Conservation (phyloP, 2,329 filamentous ascomycete species). For the Aurifilum marmelostoma region DNA sequence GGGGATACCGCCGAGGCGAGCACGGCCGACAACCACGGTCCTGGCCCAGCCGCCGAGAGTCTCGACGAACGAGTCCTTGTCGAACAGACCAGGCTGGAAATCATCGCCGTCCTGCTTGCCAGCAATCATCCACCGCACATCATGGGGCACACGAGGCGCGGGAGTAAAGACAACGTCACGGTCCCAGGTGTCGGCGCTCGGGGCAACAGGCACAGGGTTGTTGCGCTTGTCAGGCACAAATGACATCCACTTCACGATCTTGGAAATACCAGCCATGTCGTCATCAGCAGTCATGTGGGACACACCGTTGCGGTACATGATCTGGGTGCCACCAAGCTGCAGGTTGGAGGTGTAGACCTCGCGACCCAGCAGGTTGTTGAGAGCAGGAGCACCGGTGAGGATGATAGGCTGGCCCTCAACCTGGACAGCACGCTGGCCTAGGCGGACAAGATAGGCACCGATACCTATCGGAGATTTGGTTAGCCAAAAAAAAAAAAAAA, state of each 20-base stretch:
- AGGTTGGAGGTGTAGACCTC: constrained; percentile 99
- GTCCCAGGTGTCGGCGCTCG: constrained; percentile 86
- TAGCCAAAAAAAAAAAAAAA: constrained; percentile 35
- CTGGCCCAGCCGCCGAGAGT: constrained; percentile 95
- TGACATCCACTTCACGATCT: constrained; percentile 98
- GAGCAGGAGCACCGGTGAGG: constrained; percentile 91
- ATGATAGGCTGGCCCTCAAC: constrained; percentile 99
- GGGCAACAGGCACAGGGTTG: constrained; percentile 88
- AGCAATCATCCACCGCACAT: constrained; percentile 90
- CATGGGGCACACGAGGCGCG: constrained; percentile 81
- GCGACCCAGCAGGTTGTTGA: constrained; percentile 97
- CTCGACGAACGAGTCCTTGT: constrained; percentile 96
- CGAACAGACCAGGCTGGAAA: constrained; percentile 91
- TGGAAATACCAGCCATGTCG: constrained; percentile 95
- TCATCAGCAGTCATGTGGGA: constrained; percentile 98
- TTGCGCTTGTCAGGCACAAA: constrained; percentile 96
- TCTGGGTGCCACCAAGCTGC: constrained; percentile 99
- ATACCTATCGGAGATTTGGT: constrained; percentile 62
- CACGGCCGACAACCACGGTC: constrained; percentile 94
- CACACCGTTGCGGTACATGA: constrained; percentile 99
- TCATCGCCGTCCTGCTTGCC: constrained; percentile 85
- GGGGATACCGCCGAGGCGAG: constrained; percentile 93
- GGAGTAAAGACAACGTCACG: constrained; percentile 86
- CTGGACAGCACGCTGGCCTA: constrained; percentile 97
- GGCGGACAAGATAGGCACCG: constrained; percentile 96